phyloP scores from a whole-genome alignment of 192 early-diverging fungal genomes.

The Rhizoclosmatium globosum region DNA sequence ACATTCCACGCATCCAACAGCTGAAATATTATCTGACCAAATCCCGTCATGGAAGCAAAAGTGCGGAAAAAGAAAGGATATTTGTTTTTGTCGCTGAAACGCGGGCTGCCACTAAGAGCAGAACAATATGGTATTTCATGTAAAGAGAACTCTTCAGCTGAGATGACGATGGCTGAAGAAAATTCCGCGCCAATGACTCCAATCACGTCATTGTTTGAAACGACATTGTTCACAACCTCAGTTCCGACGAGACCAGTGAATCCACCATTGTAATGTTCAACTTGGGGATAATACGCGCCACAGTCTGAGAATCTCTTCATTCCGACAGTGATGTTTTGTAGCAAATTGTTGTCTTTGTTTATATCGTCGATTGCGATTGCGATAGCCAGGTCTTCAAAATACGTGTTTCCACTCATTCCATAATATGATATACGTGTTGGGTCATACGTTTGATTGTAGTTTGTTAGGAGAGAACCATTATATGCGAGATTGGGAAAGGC shows the following conservation, averaged over 20 bases:
- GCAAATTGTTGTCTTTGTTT: background rate
- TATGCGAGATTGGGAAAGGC: background rate
- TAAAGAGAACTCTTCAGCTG: too few species aligned
- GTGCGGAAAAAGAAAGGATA: too few species aligned
- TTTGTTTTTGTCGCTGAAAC: background rate
- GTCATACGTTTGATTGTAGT: background rate
- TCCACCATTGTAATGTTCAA: background rate
- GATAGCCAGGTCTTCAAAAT: background rate
- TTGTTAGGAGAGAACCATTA: slow-evolving; percentile 10
- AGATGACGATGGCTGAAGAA: too few species aligned
- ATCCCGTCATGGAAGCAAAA: too few species aligned
- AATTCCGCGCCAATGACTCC: background rate
- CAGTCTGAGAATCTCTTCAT: slow-evolving; percentile 9
- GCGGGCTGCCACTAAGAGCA: background rate
- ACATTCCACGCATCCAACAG: too few species aligned
- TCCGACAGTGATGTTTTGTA: background rate
- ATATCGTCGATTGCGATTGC: background rate
- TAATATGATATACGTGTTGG: background rate
- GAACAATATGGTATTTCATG: background rate
- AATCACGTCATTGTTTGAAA: background rate
- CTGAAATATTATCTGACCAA: too few species aligned
- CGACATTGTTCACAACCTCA: background rate
- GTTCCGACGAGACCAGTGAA: background rate
- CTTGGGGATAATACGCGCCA: background rate
- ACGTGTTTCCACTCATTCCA: background rate